Conservation (phyloP, 2,329 filamentous ascomycete genomes). For the Polychaeton citri region DNA sequence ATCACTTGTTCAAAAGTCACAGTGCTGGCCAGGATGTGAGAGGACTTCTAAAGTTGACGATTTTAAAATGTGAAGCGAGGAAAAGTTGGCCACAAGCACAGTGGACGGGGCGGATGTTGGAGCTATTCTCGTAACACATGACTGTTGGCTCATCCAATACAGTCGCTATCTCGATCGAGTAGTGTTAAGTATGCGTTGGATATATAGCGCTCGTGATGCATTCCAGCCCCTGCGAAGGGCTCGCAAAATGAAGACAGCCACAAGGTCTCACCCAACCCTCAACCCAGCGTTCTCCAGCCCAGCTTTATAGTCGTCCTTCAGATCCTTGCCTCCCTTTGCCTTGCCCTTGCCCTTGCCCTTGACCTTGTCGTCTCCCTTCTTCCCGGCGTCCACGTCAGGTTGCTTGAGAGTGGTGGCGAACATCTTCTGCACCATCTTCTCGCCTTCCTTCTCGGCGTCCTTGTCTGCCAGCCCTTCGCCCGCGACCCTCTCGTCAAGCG, state of each 20-base stretch:
- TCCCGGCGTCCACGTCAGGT: slow-evolving; percentile 5
- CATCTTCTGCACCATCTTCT: slow-evolving; percentile 27
- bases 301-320: slow-evolving; percentile 28
- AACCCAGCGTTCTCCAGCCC: slow-evolving; percentile 29
- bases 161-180: no score
- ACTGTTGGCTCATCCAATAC: no score
- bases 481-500: slow-evolving; percentile 64
- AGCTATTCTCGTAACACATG: no score
- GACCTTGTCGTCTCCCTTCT: slow-evolving; percentile 5
- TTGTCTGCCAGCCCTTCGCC: slow-evolving; percentile 37
- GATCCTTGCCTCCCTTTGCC: slow-evolving; percentile 13
- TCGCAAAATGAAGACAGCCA: background rate
- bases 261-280: slow-evolving; percentile 17
- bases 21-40: no score
- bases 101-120: no score
- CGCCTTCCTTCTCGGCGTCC: slow-evolving; percentile 30
- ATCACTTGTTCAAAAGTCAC: no score
- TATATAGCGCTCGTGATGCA: no score
- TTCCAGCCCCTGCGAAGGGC: no score
- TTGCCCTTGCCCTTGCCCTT: slow-evolving; percentile 1
- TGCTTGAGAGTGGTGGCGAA: slow-evolving; percentile 15
- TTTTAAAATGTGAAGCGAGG: no score
- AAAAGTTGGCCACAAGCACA: no score
- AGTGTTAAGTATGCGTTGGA: no score
- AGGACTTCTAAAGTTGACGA: no score